phyloP scores from a whole-genome alignment of 495 filamentous ascomycete genomes.

The Trichoderma parareesei region DNA sequence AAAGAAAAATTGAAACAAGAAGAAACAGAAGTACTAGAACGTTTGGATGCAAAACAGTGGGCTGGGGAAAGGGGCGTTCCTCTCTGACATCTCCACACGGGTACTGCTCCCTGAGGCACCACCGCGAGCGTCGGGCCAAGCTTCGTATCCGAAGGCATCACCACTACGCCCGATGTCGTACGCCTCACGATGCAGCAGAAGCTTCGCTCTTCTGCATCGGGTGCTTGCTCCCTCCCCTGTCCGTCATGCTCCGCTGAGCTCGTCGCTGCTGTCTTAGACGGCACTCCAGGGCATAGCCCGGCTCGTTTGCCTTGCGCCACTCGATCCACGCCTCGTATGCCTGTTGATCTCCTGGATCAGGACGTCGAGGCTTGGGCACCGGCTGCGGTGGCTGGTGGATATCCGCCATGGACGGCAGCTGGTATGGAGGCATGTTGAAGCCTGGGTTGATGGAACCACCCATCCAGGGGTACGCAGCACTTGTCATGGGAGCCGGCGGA shows the following conservation, averaged over 20 bases:
- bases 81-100: background rate
- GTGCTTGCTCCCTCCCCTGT: background rate
- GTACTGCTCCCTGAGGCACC: background rate
- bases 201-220: background rate
- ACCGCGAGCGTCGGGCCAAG: background rate
- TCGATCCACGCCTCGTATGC: conserved; percentile 18
- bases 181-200: background rate
- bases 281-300: conserved; percentile 15
- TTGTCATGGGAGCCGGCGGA: background rate
- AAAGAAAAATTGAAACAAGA: background rate
- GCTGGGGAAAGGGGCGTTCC: background rate
- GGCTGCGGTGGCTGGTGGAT: background rate
- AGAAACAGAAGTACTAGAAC: background rate
- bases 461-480: background rate
- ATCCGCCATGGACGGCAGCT: background rate
- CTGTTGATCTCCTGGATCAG: conserved; percentile 13
- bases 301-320: conserved; percentile 14
- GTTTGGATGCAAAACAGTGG: background rate
- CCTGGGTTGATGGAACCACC: background rate
- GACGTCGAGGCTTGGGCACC: conserved; percentile 13
- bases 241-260: background rate
- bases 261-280: conserved; percentile 15
- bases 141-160: background rate
- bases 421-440: background rate
- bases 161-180: background rate